Conservation (phyloP, 1,284 basidiomycete species). For the Meripilus lineatus region DNA sequence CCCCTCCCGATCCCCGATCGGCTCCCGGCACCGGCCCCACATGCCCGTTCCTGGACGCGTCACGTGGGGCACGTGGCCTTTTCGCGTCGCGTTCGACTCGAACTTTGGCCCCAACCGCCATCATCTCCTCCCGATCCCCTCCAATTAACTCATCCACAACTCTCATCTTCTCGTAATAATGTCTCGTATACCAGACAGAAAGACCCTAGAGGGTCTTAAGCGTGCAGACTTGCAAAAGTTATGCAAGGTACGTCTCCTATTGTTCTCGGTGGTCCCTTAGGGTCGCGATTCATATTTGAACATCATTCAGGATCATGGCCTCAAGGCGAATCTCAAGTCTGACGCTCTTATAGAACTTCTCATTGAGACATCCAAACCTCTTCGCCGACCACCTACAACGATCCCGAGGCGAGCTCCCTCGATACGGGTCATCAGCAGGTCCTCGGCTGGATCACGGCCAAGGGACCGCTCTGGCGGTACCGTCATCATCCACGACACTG, state of each 20-base stretch:
- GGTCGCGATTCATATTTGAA: slow-evolving; percentile 15
- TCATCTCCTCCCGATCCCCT: slow-evolving; percentile 5
- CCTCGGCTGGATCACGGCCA: slow-evolving; percentile 24
- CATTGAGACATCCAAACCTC: slow-evolving; percentile 41
- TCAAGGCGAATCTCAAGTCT: slow-evolving; percentile 75
- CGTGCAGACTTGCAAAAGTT: slow-evolving; percentile 67
- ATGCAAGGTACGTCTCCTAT: slow-evolving; percentile 54
- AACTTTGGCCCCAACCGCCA: slow-evolving; percentile 13
- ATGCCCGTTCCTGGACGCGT: no score
- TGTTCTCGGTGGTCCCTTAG: slow-evolving; percentile 1
- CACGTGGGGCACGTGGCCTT: slow-evolving; percentile 13
- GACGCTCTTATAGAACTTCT: slow-evolving; percentile 72
- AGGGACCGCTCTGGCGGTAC: slow-evolving; percentile 38
- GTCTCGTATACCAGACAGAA: slow-evolving; percentile 47
- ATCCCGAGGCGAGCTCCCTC: slow-evolving; percentile 24
- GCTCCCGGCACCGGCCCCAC: no score
- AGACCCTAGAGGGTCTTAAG: slow-evolving; percentile 58
- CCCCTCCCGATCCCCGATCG: no score
- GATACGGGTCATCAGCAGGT: slow-evolving; percentile 29
- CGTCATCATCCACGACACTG: slow-evolving; percentile 44
- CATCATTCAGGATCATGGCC: slow-evolving; percentile 61
- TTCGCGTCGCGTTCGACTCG: slow-evolving; percentile 14
- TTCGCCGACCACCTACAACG: slow-evolving; percentile 13
- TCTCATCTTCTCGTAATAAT: slow-evolving; percentile 26
- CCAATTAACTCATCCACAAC: background rate